Evolutionary conservation across 805 yeast species (phyloP).

Genomic region (Naumovozyma baii): DNA sequence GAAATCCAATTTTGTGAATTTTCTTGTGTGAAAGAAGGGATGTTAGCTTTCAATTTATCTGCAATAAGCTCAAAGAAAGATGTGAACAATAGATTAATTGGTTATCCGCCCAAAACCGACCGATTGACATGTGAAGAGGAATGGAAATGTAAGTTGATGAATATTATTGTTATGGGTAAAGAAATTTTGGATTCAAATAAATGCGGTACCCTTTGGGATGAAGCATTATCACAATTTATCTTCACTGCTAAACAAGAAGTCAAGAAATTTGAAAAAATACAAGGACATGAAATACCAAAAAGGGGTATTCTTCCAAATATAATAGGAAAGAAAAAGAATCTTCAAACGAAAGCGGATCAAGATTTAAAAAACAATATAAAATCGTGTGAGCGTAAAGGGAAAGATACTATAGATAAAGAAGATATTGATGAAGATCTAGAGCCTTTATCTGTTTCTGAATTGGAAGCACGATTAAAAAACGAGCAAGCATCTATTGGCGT

Average conservation of each 20-base stretch:
- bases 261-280: not conserved
- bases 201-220: constrained; percentile 15
- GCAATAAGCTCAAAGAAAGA: constrained; percentile 11
- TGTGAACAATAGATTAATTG: constrained; percentile 14
- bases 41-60: constrained; percentile 53
- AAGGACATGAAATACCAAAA: not conserved
- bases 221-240: not conserved
- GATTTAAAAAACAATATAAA: not conserved
- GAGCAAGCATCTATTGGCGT: not conserved
- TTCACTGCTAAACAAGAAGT: not conserved
- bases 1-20: constrained; percentile 58
- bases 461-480: constrained; percentile 8
- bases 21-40: constrained; percentile 41
- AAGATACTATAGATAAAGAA: not conserved
- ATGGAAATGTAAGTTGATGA: constrained; percentile 7
- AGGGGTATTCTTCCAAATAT: not conserved
- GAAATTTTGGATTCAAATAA: constrained; percentile 13
- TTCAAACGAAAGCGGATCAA: not conserved
- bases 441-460: constrained; percentile 8
- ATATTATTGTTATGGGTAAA: constrained; percentile 12
- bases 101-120: constrained; percentile 7
- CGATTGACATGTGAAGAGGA: constrained; percentile 7
- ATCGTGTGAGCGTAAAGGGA: not conserved
- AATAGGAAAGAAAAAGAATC: not conserved
- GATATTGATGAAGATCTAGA: not conserved